phyloP scores from a whole-genome alignment of 306 rosid species.

The Quercus ilex region DNA sequence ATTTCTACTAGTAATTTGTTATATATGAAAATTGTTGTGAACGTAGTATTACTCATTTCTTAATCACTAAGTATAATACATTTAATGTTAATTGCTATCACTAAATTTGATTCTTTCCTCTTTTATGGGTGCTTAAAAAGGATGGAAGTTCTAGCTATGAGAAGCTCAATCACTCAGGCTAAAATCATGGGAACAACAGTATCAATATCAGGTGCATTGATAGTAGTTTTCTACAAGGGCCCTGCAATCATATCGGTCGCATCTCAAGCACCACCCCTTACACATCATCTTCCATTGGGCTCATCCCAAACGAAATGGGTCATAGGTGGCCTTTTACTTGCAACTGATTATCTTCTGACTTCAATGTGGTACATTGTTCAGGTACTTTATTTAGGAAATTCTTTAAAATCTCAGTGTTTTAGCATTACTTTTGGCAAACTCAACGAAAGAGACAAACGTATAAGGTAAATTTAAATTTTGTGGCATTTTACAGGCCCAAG shows the following conservation, averaged over 20 bases:
- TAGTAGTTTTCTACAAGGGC: slow-evolving; percentile 51
- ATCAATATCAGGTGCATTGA: slow-evolving; percentile 53
- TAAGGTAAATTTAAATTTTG: background rate
- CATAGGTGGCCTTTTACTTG: slow-evolving; percentile 43
- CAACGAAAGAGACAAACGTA: background rate
- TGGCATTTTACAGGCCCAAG: slow-evolving; percentile 26
- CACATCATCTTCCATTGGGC: background rate
- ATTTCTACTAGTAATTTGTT: too few relatives aligned
- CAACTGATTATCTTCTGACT: slow-evolving; percentile 19
- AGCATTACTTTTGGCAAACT: background rate
- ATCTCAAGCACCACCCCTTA: background rate
- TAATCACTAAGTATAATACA: background rate
- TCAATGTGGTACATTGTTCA: slow-evolving; percentile 51
- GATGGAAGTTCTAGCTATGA: slow-evolving; percentile 45
- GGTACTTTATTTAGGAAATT: slow-evolving; percentile 5
- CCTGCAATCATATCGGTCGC: slow-evolving; percentile 23
- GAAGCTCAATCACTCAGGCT: slow-evolving; percentile 42
- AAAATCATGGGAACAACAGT: slow-evolving; percentile 46
- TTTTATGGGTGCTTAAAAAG: slow-evolving; percentile 18
- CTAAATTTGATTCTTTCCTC: background rate
- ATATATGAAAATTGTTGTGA: too few relatives aligned
- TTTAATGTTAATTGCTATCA: too few relatives aligned
- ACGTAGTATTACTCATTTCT: too few relatives aligned
- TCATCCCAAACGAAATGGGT: slow-evolving; percentile 42
- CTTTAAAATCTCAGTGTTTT: too few relatives aligned